Percentiles rank a stretch among this genome's conserved stretches.
phyloP scores from a whole-genome alignment of 2,329 filamentous ascomycete genomes.

The Sporothrix luriei region DNA sequence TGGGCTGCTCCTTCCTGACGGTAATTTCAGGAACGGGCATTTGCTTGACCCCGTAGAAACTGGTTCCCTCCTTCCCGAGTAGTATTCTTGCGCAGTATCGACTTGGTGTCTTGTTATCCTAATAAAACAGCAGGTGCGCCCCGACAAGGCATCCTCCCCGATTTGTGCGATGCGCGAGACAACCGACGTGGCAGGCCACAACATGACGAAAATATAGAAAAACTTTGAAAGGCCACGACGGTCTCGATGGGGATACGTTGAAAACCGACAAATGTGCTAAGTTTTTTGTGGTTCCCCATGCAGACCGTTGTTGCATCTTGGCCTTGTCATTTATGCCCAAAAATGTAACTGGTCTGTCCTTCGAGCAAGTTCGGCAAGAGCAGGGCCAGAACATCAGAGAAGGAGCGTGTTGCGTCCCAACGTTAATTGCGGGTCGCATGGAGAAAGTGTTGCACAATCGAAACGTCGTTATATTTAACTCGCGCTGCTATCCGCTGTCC shows the following conservation, averaged over 20 bases:
- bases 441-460: background rate
- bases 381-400: background rate
- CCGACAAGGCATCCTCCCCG: background rate
- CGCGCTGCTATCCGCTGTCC: background rate
- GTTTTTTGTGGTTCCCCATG: constrained; percentile 25
- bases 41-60: background rate
- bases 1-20: background rate
- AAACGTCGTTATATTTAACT: background rate
- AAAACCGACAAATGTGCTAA: constrained; percentile 27
- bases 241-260: background rate
- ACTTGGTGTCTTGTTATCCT: background rate
- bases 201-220: constrained; percentile 36
- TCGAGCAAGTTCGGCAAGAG: background rate
- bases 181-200: constrained; percentile 23
- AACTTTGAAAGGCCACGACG: constrained; percentile 27
- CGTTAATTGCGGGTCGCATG: background rate
- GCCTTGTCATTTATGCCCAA: constrained; percentile 22
- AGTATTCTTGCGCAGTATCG: background rate
- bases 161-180: background rate
- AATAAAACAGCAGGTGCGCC: constrained; percentile 18
- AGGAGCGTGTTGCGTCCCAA: background rate
- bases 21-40: background rate
- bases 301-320: background rate
- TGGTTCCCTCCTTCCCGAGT: background rate
- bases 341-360: background rate